These are phyloP conservation scores for Phytophthora agathidicida DNA, from an alignment of 352 stramenopile species.

Conservation along the genomic window DNA sequence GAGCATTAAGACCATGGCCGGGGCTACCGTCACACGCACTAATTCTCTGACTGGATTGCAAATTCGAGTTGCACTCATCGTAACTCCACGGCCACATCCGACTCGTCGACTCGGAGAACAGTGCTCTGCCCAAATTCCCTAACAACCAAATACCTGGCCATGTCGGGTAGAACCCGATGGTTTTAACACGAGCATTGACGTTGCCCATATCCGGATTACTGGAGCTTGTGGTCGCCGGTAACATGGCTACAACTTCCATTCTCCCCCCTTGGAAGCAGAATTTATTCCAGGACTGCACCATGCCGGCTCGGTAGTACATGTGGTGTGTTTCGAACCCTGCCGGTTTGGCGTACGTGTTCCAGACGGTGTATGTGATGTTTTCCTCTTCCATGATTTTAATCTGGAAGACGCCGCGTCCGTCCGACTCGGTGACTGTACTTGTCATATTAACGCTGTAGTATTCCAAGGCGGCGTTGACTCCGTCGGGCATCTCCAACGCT, in stretches of 20 bases:
- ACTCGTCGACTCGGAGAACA: constrained; percentile 92
- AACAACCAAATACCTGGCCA: constrained; percentile 97
- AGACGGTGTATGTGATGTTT: constrained; percentile 53
- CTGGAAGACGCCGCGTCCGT: constrained; percentile 38
- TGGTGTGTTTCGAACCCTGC: constrained; percentile 40
- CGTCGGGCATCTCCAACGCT: constrained; percentile 47
- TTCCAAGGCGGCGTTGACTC: constrained; percentile 75
- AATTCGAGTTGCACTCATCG: constrained; percentile 78
- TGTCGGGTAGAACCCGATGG: constrained; percentile 63
- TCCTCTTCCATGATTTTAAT: constrained; percentile 46
- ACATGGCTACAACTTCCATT: constrained; percentile 88
- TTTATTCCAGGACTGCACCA: constrained; percentile 93
- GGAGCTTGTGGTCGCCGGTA: constrained; percentile 82
- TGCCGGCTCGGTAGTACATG: constrained; percentile 70
- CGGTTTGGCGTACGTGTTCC: constrained; percentile 48
- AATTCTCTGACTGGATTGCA: constrained; percentile 48
- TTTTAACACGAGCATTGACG: constrained; percentile 36
- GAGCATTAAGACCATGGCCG: constrained; percentile 90
- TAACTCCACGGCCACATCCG: constrained; percentile 96
- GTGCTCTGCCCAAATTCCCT: constrained; percentile 94
- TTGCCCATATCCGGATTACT: constrained; percentile 62
- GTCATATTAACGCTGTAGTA: constrained; percentile 91
- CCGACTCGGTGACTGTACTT: constrained; percentile 39
- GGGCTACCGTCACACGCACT: constrained; percentile 90
- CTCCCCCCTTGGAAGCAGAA: constrained; percentile 93